Conservation (phyloP, 192 early-diverging fungal species). For the Gonapodya sp. region DNA sequence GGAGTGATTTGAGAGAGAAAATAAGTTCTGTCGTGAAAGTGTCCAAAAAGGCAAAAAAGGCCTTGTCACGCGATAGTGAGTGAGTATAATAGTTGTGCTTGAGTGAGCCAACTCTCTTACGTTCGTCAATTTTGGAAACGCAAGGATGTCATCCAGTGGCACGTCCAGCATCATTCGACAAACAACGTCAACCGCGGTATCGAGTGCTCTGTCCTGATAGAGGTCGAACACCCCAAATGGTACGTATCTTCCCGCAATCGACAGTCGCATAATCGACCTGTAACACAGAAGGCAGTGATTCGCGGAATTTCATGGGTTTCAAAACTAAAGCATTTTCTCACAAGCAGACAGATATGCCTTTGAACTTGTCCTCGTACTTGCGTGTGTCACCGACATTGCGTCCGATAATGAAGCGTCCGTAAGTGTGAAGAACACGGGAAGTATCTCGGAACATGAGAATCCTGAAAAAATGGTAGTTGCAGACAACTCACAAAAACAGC, state of each 20-base stretch:
- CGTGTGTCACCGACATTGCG: conserved; percentile 17
- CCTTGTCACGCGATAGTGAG: neutral
- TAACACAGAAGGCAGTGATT: neutral
- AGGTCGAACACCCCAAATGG: conserved; percentile 86
- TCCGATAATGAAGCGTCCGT: conserved; percentile 30
- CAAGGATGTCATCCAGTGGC: conserved; percentile 66
- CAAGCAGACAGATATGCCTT: conserved; percentile 71
- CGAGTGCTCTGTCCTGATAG: conserved; percentile 72
- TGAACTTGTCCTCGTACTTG: conserved; percentile 49
- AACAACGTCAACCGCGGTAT: conserved; percentile 46
- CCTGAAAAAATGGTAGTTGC: conserved; percentile 8
- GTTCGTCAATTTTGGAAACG: conserved; percentile 33
- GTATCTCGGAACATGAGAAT: conserved; percentile 84
- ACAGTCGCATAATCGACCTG: conserved; percentile 46
- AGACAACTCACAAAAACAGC: neutral
- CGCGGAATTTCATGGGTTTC: neutral
- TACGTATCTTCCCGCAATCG: conserved; percentile 72
- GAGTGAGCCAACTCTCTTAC: neutral
- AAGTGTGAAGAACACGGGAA: conserved; percentile 50
- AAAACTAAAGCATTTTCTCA: conserved; percentile 16
- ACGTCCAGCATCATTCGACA: conserved; percentile 63
- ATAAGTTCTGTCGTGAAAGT: conserved; percentile 57
- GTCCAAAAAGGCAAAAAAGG: conserved; percentile 60
- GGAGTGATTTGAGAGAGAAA: conserved; percentile 38
- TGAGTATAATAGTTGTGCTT: neutral